Evolutionary conservation across 176 grass and related monocot species (phyloP).

Genomic region (Paspalum notatum): DNA sequence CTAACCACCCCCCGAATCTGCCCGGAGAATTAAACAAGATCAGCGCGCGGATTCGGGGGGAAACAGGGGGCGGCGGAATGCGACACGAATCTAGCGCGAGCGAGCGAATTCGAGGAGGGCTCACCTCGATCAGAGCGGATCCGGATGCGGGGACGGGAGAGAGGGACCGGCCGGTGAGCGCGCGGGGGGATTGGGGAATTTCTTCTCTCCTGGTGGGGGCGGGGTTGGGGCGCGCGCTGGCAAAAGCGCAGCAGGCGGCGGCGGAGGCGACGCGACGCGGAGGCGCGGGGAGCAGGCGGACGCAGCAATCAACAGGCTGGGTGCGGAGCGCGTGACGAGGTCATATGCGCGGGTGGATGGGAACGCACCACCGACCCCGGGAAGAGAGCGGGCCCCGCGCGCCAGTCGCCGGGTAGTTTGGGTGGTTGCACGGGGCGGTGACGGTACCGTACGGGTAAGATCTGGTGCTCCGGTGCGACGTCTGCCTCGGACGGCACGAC

Average conservation of each 20-base stretch:
- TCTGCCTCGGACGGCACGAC: too few species aligned
- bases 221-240: not conserved
- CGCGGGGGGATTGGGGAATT: conserved; percentile 12
- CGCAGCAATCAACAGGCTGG: not conserved
- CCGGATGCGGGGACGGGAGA: not conserved
- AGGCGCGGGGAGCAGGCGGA: not conserved
- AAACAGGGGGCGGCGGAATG: not conserved
- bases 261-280: not conserved
- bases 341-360: not conserved
- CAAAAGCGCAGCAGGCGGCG: conserved; percentile 6
- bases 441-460: conserved; percentile 6
- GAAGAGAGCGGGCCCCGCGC: not conserved
- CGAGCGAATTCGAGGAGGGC: not conserved
- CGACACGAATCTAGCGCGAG: not conserved
- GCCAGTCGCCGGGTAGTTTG: not conserved
- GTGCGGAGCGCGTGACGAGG: not conserved
- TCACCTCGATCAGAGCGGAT: conserved; percentile 31
- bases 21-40: not conserved
- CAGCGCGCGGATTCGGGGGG: not conserved
- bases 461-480: too few species aligned
- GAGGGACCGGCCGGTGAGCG: not conserved
- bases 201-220: not conserved
- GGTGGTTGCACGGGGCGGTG: not conserved
- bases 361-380: conserved; percentile 8
- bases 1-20: not conserved